Evolutionary conservation across 495 filamentous ascomycete genomes (phyloP), one percentile per base, ranked within the genome.

Genomic region (Cercophora sp.): DNA sequence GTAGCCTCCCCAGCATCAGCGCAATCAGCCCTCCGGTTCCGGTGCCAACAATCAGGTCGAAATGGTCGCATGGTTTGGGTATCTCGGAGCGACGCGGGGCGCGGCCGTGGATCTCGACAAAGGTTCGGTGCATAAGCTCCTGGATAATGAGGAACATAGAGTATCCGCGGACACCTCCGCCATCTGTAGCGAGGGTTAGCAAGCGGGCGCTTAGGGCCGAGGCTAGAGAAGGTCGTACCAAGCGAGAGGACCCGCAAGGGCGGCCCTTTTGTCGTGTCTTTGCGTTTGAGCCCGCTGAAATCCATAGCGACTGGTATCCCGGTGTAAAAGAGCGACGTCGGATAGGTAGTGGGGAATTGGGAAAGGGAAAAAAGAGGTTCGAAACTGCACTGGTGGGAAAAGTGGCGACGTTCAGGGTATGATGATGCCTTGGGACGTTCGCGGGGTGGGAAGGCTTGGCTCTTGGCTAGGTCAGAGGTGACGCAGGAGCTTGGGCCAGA

Each of bases 31-130:
- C 93, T 58, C 93, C 93, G 1, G 93, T 98, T 48, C 92, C 92
- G 34, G 90, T 96, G 27, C 93, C 93, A 51, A 84, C 85, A 55
- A 98, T 98, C 49, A 98, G 77, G 70, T 98, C 93, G 72, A 98
- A 98, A 68, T 97, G 89, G 55, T 98, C 94, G 83, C 90, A 96
- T 55, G 93, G 93, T 60, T 96, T 96, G 22, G 94, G 93, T 19
- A 97, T 92, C 60, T 96, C 83, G 58, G 89, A 82, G 63, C 88
- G 82, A 48, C 83, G 82, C 44, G 91, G 90, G 13, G 91, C 88
- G 57, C 85, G 80, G 23, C 89, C 89, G 70, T 94, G 85, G 41
- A 76, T 79, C 71, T 93, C 88, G 65, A 93, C 88, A 64, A 91
- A 96, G 5, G 87, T 89, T 29, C 86, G 80, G 70, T 95, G 87